Evolutionary conservation across 495 filamentous ascomycete species (phyloP), one percentile per base, ranked within the genome.

Genomic region (Barbatosphaeria neglecta): DNA sequence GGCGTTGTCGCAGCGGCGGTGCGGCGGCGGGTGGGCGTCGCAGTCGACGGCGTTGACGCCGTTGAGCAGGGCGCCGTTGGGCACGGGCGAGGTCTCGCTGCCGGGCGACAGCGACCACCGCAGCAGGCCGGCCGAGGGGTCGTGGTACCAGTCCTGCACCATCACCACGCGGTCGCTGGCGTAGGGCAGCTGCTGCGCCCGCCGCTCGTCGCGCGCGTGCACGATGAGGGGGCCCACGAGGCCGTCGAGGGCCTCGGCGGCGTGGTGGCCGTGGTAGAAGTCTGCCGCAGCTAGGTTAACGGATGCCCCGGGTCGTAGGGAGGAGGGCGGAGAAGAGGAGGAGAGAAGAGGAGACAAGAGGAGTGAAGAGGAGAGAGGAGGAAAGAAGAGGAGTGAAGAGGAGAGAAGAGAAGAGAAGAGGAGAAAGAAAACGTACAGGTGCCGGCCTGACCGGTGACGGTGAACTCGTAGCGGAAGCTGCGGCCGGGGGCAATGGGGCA

Each of bases 41-140:
- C 77, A 81, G 55, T 73, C 58, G 16, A 68, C 59, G 39, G 59
- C 55, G 43, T 73, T 73, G 22, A 64, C 50, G 6, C 76, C 85
- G 50, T 88, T 87, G 59, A 90, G 82, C 37, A 86, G 57, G 9
- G 79, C 74, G 22, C 75, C 66, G 48, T 85, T 59, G 3, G 82
- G 81, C 16, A 82, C 53, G 2, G 78, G 81, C 48, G 80, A 76
- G 41, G 68, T 58, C 55, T 78, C 66, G 48, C 71, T 73, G 24
- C 71, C 75, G 0, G 67, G 62, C 18, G 74, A 73, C 35, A 76
- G 61, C 51, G 76, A 74, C 33, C 62, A 50, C 37, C 62, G 58
- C 19, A 80, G 60, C 13, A 77, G 65, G 6, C 60, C 67, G 15
- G 60, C 63, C 11, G 69, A 73, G 27, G 67, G 56, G 45, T 77